A percentile compares a stretch with the other conserved stretches of the same genome.
Conservation (phyloP, 768 basidiomycete species). For the Kondoa subrosea region DNA sequence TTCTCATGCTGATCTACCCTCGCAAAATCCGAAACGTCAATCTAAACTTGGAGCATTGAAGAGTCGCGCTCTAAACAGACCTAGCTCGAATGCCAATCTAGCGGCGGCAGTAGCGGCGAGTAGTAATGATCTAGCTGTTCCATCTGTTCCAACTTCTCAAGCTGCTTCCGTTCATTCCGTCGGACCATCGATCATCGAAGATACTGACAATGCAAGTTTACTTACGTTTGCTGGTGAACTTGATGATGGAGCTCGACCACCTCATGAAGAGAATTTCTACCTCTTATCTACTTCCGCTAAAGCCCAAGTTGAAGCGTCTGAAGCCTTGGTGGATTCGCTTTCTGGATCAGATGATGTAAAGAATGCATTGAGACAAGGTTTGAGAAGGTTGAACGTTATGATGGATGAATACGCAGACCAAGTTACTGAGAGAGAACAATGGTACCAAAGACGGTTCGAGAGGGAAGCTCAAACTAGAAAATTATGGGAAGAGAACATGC, state of each 20-base stretch:
- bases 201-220: neutral
- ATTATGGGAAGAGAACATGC: constrained; percentile 81
- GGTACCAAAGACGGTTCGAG: constrained; percentile 41
- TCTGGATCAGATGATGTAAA: constrained; percentile 36
- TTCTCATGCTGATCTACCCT: neutral
- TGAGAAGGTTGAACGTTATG: constrained; percentile 43
- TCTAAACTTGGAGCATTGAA: neutral
- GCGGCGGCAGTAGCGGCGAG: neutral
- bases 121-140: constrained; percentile 3
- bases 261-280: constrained; percentile 17
- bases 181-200: constrained; percentile 3
- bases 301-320: constrained; percentile 60
- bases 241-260: constrained; percentile 8
- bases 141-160: too few relatives aligned
- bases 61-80: neutral
- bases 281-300: constrained; percentile 31
- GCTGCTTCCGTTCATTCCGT: constrained; percentile 10
- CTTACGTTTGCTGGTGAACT: neutral
- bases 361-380: constrained; percentile 38
- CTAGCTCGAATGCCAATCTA: constrained; percentile 2
- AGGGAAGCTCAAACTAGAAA: constrained; percentile 49
- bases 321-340: constrained; percentile 46
- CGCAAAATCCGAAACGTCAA: neutral
- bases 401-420: constrained; percentile 54
- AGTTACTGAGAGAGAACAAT: constrained; percentile 60